Evolutionary conservation across 768 basidiomycete genomes (phyloP).

Genomic region (Gymnopilus dilepis): DNA sequence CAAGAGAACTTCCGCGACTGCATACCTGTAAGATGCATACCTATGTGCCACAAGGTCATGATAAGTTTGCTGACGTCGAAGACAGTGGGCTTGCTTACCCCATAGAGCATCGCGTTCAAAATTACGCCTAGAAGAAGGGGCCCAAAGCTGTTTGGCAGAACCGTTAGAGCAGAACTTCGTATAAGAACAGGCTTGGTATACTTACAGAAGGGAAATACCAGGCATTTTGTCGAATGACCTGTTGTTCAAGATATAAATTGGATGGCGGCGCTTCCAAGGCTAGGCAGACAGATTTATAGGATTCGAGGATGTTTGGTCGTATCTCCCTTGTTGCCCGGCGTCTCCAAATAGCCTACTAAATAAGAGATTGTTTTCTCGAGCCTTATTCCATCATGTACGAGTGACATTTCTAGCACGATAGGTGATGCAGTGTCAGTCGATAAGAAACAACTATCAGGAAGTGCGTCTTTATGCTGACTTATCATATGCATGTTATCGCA

Average conservation of each 20-base stretch:
- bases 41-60: too few relatives aligned
- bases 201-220: background rate
- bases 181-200: background rate
- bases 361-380: background rate
- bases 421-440: too few relatives aligned
- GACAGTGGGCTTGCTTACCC: slow-evolving; percentile 26
- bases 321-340: background rate
- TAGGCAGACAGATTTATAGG: background rate
- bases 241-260: too few relatives aligned
- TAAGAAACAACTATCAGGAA: too few relatives aligned
- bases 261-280: background rate
- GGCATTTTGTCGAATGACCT: background rate
- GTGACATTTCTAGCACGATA: too few relatives aligned
- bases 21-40: slow-evolving; percentile 35
- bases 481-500: background rate
- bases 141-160: slow-evolving; percentile 10
- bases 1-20: too few relatives aligned
- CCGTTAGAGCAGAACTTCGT: background rate
- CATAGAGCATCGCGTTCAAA: slow-evolving; percentile 40
- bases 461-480: background rate
- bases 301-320: background rate
- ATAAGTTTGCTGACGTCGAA: too few relatives aligned
- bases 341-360: background rate
- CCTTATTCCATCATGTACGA: background rate
- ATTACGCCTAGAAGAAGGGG: slow-evolving; percentile 32